Evolutionary conservation across 2,329 filamentous ascomycete genomes (phyloP).

Genomic region (Phialophora verrucosa): DNA sequence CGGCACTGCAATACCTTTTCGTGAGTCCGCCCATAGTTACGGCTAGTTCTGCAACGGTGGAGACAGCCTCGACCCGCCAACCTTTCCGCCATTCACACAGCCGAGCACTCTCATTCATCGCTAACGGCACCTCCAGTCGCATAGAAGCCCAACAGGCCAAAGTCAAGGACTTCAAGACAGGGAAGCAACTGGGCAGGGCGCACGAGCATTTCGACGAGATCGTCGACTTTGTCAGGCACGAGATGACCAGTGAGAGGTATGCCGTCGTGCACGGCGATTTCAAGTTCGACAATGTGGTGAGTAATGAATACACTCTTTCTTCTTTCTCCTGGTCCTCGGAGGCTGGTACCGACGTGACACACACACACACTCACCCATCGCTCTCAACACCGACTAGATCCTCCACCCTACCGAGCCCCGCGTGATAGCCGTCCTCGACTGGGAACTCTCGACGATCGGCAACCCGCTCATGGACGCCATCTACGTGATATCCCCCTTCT

Average conservation of each 20-base stretch:
- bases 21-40: conserved; percentile 38
- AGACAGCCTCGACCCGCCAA: too few species aligned
- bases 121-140: conserved; percentile 37
- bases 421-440: conserved; percentile 86
- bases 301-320: too few species aligned
- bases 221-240: conserved; percentile 70
- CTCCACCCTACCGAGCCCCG: conserved; percentile 79
- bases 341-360: neutral
- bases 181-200: conserved; percentile 72
- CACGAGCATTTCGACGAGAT: conserved; percentile 65
- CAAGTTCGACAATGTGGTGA: conserved; percentile 78
- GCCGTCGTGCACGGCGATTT: conserved; percentile 84
- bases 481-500: conserved; percentile 29
- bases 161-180: conserved; percentile 72
- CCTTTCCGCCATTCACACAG: too few species aligned
- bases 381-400: conserved; percentile 14
- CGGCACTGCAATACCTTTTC: conserved; percentile 79
- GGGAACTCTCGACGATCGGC: conserved; percentile 90
- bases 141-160: conserved; percentile 75
- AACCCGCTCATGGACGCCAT: conserved; percentile 65
- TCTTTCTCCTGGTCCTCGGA: neutral
- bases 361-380: neutral
- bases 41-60: neutral
- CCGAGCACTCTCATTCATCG: neutral
- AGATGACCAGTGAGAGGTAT: conserved; percentile 72